Conservation (phyloP, 2,329 filamentous ascomycete species). For the Aspergillus sp. region DNA sequence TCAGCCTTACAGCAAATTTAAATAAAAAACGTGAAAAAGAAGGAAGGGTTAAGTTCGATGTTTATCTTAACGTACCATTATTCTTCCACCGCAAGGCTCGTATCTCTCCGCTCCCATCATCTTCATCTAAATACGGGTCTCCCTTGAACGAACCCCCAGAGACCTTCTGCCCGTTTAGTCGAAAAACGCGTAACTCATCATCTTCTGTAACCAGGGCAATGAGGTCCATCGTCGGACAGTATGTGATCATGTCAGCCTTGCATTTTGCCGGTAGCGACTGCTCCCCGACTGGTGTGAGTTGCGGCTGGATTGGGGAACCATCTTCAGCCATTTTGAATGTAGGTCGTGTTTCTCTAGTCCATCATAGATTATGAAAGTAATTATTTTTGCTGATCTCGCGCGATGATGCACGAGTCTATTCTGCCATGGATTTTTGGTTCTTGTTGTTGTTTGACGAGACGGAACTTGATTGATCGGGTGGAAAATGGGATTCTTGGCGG, state of each 20-base stretch:
- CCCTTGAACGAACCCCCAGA: conserved; percentile 51
- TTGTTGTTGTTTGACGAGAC: conserved; percentile 9
- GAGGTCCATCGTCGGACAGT: conserved; percentile 84
- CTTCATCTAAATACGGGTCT: conserved; percentile 40
- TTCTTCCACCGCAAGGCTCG: conserved; percentile 62
- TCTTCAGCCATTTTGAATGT: conserved; percentile 23
- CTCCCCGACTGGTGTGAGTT: conserved; percentile 41
- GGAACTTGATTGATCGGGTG: conserved; percentile 11
- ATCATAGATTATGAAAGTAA: conserved; percentile 20
- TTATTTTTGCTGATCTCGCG: neutral
- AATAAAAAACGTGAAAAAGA: neutral
- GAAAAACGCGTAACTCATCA: conserved; percentile 71
- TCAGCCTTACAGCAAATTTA: neutral
- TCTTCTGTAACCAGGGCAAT: conserved; percentile 68
- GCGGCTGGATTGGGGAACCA: conserved; percentile 24
- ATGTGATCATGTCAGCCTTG: conserved; percentile 58
- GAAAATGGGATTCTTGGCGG: conserved; percentile 18
- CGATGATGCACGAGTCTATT: neutral
- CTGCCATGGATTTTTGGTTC: neutral
- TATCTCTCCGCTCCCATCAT: conserved; percentile 44
- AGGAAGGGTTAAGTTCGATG: too few relatives aligned
- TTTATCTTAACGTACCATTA: conserved; percentile 55
- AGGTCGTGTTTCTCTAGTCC: conserved; percentile 18
- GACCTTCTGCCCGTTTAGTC: conserved; percentile 72
- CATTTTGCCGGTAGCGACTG: conserved; percentile 44